These are phyloP conservation scores for Saccharomyces hybrid DNA, from an alignment of 1,139 yeast species.

Conservation along the genomic window DNA sequence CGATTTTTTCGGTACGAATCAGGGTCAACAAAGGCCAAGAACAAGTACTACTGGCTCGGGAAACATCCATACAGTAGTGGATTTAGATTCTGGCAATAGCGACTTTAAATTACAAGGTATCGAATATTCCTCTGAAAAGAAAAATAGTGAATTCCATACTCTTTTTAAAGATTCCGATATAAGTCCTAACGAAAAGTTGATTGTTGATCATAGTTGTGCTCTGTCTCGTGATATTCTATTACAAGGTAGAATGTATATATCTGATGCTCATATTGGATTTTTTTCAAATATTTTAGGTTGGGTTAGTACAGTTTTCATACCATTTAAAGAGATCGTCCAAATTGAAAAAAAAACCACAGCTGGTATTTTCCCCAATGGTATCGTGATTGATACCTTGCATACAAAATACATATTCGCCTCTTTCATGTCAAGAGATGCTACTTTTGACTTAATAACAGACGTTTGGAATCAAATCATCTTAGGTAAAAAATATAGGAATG, in stretches of 20 bases:
- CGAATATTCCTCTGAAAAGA: slow-evolving; percentile 35
- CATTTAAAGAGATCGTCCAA: too few species aligned
- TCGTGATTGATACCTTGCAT: too few species aligned
- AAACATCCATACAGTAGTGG: slow-evolving; percentile 11
- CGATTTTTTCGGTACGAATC: background rate
- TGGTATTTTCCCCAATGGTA: too few species aligned
- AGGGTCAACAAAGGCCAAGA: slow-evolving; percentile 6
- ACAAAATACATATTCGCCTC: too few species aligned
- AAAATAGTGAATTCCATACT: slow-evolving; percentile 56
- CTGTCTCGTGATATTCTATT: slow-evolving; percentile 59
- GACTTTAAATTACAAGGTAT: slow-evolving; percentile 24
- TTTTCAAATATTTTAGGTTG: too few species aligned
- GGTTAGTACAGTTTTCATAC: too few species aligned
- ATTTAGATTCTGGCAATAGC: slow-evolving; percentile 10
- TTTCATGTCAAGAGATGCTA: too few species aligned
- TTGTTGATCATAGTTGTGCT: slow-evolving; percentile 68
- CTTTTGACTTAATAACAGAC: too few species aligned
- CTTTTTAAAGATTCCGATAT: slow-evolving; percentile 44
- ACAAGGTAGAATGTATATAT: slow-evolving; percentile 63
- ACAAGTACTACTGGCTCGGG: slow-evolving; percentile 17
- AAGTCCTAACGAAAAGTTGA: slow-evolving; percentile 44
- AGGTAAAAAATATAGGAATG: slow-evolving; percentile 22
- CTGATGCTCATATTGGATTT: slow-evolving; percentile 38
- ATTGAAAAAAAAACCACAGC: too few species aligned
- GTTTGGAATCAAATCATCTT: too few species aligned